Evolutionary conservation across 2,329 filamentous ascomycete species (phyloP).

Genomic region (Arthrobotrys sphaeroides): DNA sequence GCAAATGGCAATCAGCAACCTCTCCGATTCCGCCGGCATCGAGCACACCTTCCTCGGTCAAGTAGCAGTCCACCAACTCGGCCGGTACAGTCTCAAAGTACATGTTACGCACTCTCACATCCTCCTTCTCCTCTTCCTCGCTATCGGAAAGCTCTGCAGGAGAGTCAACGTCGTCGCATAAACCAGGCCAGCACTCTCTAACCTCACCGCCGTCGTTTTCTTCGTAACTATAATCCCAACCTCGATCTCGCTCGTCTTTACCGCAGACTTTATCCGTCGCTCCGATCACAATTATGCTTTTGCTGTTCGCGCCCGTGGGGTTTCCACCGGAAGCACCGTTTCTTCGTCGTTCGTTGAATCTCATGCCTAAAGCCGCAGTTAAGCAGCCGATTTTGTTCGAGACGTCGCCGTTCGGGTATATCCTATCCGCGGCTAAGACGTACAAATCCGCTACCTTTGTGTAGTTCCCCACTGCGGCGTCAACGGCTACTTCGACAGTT

Average conservation of each 20-base stretch:
- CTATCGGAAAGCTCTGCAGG: constrained; percentile 8
- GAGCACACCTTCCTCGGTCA: constrained; percentile 48
- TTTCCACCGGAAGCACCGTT: not conserved
- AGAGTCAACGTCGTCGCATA: constrained; percentile 18
- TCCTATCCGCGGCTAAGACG: constrained; percentile 48
- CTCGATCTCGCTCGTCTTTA: constrained; percentile 45
- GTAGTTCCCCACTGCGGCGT: constrained; percentile 50
- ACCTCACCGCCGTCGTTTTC: constrained; percentile 48
- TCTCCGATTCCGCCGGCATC: constrained; percentile 41
- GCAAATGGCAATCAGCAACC: constrained; percentile 40
- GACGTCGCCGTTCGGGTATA: constrained; percentile 53
- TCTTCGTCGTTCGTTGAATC: constrained; percentile 33
- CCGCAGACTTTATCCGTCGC: constrained; percentile 49
- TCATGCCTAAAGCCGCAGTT: constrained; percentile 41
- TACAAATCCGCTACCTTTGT: constrained; percentile 49
- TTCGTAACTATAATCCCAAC: constrained; percentile 53
- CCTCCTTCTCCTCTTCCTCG: constrained; percentile 2
- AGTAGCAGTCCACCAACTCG: constrained; percentile 48
- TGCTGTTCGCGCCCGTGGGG: not conserved
- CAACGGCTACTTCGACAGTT: constrained; percentile 50
- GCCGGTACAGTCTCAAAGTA: constrained; percentile 51
- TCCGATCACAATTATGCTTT: constrained; percentile 49
- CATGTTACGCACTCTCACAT: constrained; percentile 50
- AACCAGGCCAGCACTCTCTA: constrained; percentile 41
- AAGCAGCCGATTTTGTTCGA: constrained; percentile 50